phyloP scores from a whole-genome alignment of 352 stramenopile genomes.

The Globisporangium polare region DNA sequence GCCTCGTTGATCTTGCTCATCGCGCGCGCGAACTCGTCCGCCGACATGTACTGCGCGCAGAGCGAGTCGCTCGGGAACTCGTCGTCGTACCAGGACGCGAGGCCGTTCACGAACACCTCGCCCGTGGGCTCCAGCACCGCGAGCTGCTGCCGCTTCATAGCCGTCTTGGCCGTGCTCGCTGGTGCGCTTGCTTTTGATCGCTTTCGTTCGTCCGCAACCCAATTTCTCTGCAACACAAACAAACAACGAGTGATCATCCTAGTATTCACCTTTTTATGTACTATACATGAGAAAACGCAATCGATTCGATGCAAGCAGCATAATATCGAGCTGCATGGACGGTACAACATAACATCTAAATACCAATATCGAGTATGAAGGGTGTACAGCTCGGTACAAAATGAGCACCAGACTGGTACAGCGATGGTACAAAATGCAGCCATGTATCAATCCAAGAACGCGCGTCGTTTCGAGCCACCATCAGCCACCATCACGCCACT shows the following conservation, averaged over 20 bases:
- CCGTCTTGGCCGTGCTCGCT: slow-evolving; percentile 6
- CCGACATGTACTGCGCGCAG: slow-evolving; percentile 44
- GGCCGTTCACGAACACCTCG: slow-evolving; percentile 78
- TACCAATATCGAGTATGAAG: background rate
- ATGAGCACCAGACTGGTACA: background rate
- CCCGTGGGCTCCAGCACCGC: slow-evolving; percentile 55
- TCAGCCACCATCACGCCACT: background rate
- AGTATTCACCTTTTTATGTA: no score
- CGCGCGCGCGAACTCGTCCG: slow-evolving; percentile 58
- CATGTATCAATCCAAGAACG: background rate
- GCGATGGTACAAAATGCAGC: background rate
- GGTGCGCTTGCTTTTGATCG: background rate
- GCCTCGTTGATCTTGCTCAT: slow-evolving; percentile 79
- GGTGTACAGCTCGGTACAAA: background rate
- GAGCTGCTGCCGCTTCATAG: slow-evolving; percentile 23
- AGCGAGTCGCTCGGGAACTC: slow-evolving; percentile 45
- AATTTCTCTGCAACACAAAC: background rate
- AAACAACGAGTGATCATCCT: no score
- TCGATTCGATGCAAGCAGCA: no score
- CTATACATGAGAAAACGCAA: no score
- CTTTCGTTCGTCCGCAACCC: background rate
- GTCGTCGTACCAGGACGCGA: slow-evolving; percentile 75
- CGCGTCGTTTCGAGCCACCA: background rate
- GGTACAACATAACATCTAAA: no score
- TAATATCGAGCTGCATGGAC: no score